Conservation (phyloP, 2,329 filamentous ascomycete species). For the Paracamarosporium sp. region DNA sequence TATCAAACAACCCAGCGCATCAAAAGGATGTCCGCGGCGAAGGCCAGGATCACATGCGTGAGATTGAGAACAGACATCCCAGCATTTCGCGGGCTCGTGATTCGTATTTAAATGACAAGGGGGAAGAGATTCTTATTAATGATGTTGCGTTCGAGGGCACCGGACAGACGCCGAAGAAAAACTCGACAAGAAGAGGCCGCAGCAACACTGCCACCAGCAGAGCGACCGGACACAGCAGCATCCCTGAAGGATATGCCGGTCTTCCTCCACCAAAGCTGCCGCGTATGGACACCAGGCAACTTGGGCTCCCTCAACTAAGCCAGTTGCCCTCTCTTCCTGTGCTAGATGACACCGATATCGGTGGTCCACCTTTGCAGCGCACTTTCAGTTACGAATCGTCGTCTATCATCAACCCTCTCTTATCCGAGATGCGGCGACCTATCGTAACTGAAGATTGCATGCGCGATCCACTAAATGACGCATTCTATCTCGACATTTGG, state of each 20-base stretch:
- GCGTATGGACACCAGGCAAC: constrained; percentile 68
- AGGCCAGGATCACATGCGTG: constrained; percentile 74
- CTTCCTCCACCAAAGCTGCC: constrained; percentile 67
- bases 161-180: constrained; percentile 53
- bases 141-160: constrained; percentile 68
- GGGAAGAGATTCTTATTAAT: constrained; percentile 74
- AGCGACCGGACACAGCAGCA: constrained; percentile 36
- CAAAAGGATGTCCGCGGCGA: constrained; percentile 79
- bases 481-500: constrained; percentile 90
- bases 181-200: constrained; percentile 45
- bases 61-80: constrained; percentile 57
- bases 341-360: constrained; percentile 81
- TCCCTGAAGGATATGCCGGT: constrained; percentile 51
- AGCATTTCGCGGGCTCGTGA: constrained; percentile 72
- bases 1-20: constrained; percentile 69
- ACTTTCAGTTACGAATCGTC: constrained; percentile 60
- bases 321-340: constrained; percentile 74
- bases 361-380: constrained; percentile 70
- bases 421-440: constrained; percentile 74
- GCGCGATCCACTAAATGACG: constrained; percentile 82
- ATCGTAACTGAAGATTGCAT: constrained; percentile 89
- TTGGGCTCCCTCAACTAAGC: constrained; percentile 71
- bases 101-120: constrained; percentile 69
- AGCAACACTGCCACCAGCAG: constrained; percentile 42
- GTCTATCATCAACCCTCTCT: constrained; percentile 54